A percentile compares a stretch with the other conserved stretches of the same genome.
phyloP scores from a whole-genome alignment of 169 alveolate genomes.

The Prorocentrum cordatum region DNA sequence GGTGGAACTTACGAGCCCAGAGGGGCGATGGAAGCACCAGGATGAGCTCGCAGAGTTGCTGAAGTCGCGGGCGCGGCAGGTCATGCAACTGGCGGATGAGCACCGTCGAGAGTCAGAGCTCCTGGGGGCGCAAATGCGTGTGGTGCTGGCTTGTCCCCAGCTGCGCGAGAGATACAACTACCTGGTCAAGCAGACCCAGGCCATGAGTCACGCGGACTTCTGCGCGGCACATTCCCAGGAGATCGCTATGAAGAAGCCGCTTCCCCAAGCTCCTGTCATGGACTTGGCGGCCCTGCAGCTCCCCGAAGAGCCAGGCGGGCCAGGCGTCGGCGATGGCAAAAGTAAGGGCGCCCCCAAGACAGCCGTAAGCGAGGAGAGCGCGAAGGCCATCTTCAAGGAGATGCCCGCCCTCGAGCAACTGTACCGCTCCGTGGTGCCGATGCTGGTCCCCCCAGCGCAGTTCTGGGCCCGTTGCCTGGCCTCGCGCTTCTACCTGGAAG shows the following conservation, averaged over 20 bases:
- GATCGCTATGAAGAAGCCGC: background rate
- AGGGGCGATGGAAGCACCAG: no score
- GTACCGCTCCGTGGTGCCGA: constrained; percentile 26
- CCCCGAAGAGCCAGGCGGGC: background rate
- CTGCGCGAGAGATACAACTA: background rate
- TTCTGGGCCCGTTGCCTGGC: constrained; percentile 50
- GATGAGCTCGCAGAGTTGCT: no score
- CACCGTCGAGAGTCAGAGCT: background rate
- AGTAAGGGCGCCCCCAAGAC: background rate
- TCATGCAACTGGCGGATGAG: background rate
- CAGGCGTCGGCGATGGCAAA: no score
- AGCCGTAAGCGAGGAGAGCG: background rate
- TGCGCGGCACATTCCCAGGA: constrained; percentile 8
- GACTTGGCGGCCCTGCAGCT: constrained; percentile 22
- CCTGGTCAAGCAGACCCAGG: constrained; percentile 18
- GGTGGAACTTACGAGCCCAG: no score
- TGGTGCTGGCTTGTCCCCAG: background rate
- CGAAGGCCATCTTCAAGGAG: constrained; percentile 23
- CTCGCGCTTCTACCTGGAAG: constrained; percentile 11
- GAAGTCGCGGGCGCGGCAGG: background rate
- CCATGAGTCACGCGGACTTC: background rate
- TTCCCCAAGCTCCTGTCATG: constrained; percentile 22
- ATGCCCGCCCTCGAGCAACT: constrained; percentile 18
- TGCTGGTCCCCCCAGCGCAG: constrained; percentile 8
- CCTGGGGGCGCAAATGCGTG: background rate